These are phyloP conservation scores for Miscanthus lutarioriparius DNA, from an alignment of 176 grass and related monocot genomes.

Conservation along the genomic window DNA sequence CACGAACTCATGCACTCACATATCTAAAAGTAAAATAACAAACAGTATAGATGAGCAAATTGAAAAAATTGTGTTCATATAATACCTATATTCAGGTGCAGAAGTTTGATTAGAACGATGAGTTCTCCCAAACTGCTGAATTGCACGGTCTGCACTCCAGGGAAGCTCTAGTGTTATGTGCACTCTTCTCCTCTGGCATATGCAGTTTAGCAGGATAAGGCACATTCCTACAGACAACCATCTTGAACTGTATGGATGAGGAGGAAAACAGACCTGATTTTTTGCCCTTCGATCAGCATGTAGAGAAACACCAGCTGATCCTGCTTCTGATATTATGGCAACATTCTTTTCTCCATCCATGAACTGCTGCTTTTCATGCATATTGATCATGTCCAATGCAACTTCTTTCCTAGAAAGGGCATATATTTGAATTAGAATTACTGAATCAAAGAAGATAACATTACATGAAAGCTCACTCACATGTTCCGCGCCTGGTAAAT, in stretches of 20 bases:
- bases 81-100: conserved; percentile 92
- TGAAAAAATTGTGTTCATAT: conserved; percentile 3
- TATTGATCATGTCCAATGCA: conserved; percentile 95
- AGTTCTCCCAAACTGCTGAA: conserved; percentile 97
- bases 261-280: conserved; percentile 65
- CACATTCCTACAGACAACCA: neutral
- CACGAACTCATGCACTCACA: neutral
- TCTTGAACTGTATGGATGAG: neutral
- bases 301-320: conserved; percentile 88
- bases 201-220: conserved; percentile 4
- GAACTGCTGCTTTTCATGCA: conserved; percentile 91
- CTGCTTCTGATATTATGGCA: conserved; percentile 96
- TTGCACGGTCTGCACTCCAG: conserved; percentile 98
- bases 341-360: conserved; percentile 86
- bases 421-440: conserved; percentile 9
- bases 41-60: conserved; percentile 16
- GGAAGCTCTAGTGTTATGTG: conserved; percentile 98
- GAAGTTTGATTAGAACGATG: conserved; percentile 99
- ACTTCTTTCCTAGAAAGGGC: conserved; percentile 69
- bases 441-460: conserved; percentile 24
- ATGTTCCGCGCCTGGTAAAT: conserved; percentile 77
- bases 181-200: conserved; percentile 84
- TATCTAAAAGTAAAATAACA: neutral
- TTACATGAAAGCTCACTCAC: conserved; percentile 52
- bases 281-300: conserved; percentile 80